Conservation (phyloP, 106 monocot genomes). For the Narthecium ossifragum region DNA sequence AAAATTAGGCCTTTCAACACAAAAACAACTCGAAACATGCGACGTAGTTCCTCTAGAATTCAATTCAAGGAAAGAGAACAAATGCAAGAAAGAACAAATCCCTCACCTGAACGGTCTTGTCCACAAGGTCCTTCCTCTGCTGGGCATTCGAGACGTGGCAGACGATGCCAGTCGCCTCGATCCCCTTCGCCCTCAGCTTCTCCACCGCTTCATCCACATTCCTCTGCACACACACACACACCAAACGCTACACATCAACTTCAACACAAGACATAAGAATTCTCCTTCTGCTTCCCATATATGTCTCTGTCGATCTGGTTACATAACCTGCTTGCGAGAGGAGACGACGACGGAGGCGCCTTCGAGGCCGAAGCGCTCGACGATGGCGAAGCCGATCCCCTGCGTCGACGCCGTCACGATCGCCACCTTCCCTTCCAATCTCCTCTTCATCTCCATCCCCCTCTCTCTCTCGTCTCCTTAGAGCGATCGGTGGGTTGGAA, state of each 20-base stretch:
- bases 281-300: too few relatives aligned
- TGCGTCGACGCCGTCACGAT: constrained; percentile 95
- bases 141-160: constrained; percentile 82
- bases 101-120: constrained; percentile 24
- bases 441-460: constrained; percentile 19
- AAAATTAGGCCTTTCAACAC: too few relatives aligned
- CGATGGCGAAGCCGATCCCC: constrained; percentile 88
- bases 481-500: too few relatives aligned
- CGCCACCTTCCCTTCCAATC: constrained; percentile 79
- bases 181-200: constrained; percentile 58
- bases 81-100: not conserved
- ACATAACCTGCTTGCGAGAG: constrained; percentile 77
- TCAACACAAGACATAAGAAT: too few relatives aligned
- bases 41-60: too few relatives aligned
- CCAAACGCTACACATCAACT: not conserved
- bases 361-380: constrained; percentile 75
- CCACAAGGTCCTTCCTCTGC: constrained; percentile 30
- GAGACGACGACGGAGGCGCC: constrained; percentile 90
- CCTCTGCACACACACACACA: constrained; percentile 30
- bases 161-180: constrained; percentile 65
- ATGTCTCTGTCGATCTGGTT: too few relatives aligned
- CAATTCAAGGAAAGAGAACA: too few relatives aligned
- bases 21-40: too few relatives aligned
- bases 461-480: not conserved
- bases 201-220: constrained; percentile 92